Evolutionary conservation across 306 rosid species (phyloP), one percentile per base, ranked within the genome.

Genomic region (Dicorynia guianensis): DNA sequence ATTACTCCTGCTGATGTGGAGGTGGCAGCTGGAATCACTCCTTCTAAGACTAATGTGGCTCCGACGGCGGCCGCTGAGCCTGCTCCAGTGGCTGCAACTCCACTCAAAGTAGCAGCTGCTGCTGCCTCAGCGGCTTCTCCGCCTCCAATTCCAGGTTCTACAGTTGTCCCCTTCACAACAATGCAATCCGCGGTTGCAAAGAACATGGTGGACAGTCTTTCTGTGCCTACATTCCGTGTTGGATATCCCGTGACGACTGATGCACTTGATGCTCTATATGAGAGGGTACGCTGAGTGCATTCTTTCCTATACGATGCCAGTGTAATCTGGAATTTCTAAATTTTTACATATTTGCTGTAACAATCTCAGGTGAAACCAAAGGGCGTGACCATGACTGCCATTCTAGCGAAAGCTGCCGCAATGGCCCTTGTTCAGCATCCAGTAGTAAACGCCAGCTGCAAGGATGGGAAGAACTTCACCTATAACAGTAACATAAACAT

Each of bases 311-410:
- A n/a, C 8, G 67, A 8, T 11, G 19, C 6, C n/a, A 34, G 33
- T 42, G 59, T 9, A 6, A 65, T 62, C 11, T 50, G 53, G 47
- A 17, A 44, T 34, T 81, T 70, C 60, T 30, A 57, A 57, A 34
- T 83, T 67, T 56, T 67, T 56, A 42, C 65, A 8, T 15, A 11
- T 15, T 53, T 74, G 61, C 60, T 68, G 76, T 71, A 59, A 42
- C 53, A 25, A 72, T 76, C 69, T 66, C 72, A 91, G 97, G 92
- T 93, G 83, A 93, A 91, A 73, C 85, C 89, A n/a, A 93, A 89
- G 85, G 97, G 98, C 1, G 98, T 93, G 69, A 93, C 98, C 3
- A 91, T 93, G 98, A 93, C 98, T 1, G 96, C 94, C 7, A 80
- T 93, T 79, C 81, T 93, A 60, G 97, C 97, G 36, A 93, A 93